Evolutionary conservation across 495 filamentous ascomycete species (phyloP).

Genomic region (Penicillium silybi): DNA sequence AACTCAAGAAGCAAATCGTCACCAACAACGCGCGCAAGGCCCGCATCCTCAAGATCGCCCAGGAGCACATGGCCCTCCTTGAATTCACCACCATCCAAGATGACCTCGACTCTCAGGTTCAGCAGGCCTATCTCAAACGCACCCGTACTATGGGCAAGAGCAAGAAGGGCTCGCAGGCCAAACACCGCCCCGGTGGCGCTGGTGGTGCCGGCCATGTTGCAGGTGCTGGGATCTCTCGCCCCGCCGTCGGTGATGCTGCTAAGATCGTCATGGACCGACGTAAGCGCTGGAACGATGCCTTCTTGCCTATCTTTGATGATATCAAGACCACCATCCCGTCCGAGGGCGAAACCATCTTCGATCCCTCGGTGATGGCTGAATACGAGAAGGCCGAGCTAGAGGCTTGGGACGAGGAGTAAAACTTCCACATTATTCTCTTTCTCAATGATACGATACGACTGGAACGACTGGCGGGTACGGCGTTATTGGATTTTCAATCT

Average conservation of each 20-base stretch:
- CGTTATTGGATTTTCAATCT: slow-evolving; percentile 11
- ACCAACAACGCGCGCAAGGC: slow-evolving; percentile 87
- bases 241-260: slow-evolving; percentile 87
- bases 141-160: slow-evolving; percentile 91
- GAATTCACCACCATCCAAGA: slow-evolving; percentile 97
- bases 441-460: slow-evolving; percentile 16
- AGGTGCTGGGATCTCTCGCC: slow-evolving; percentile 55
- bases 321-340: slow-evolving; percentile 58
- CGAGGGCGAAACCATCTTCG: slow-evolving; percentile 62
- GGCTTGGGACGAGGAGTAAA: slow-evolving; percentile 64
- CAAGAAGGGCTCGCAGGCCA: slow-evolving; percentile 73
- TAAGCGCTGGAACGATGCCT: slow-evolving; percentile 79
- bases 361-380: slow-evolving; percentile 49
- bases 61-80: slow-evolving; percentile 88
- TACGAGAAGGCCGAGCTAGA: slow-evolving; percentile 68
- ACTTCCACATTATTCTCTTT: neutral
- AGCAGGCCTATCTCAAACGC: slow-evolving; percentile 91
- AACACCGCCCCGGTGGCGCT: slow-evolving; percentile 61
- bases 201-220: slow-evolving; percentile 52
- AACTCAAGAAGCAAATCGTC: slow-evolving; percentile 75
- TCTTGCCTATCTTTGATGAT: slow-evolving; percentile 81
- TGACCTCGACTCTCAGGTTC: slow-evolving; percentile 92
- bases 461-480: slow-evolving; percentile 18
- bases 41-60: slow-evolving; percentile 75
- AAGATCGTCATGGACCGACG: slow-evolving; percentile 85